These are phyloP conservation scores for Corymbia calophylla DNA, from an alignment of 441 rosid species.

Conservation along the genomic window DNA sequence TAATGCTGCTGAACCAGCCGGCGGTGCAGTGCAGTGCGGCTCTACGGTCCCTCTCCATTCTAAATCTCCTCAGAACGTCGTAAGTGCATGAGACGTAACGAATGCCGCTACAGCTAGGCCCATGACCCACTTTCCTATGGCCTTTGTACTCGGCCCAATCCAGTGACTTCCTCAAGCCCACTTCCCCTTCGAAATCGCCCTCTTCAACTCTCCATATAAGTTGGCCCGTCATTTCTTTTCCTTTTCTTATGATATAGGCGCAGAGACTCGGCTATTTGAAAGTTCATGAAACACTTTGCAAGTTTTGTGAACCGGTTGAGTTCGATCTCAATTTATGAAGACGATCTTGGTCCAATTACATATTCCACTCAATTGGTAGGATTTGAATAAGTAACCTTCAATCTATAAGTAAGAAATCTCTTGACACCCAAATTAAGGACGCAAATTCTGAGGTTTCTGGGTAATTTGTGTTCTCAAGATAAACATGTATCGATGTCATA, in stretches of 20 bases:
- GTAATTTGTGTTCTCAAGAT: neutral
- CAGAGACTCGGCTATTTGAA: neutral
- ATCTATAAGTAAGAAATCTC: neutral
- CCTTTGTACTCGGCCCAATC: neutral
- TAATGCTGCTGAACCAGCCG: neutral
- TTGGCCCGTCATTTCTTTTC: neutral
- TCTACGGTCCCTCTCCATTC: neutral
- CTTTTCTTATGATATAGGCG: neutral
- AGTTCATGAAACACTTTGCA: neutral
- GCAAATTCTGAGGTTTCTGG: neutral
- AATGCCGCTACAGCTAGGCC: neutral
- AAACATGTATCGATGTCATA: neutral
- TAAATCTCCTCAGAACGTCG: neutral
- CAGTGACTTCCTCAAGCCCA: neutral
- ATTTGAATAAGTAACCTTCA: neutral
- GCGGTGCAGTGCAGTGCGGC: neutral
- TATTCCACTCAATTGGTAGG: neutral
- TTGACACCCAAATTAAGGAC: accelerated
- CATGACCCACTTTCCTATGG: neutral
- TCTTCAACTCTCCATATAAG: neutral
- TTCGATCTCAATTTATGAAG: neutral
- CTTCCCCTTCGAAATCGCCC: neutral
- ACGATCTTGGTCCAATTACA: neutral
- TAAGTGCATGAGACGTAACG: neutral
- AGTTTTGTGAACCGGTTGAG: neutral